Evolutionary conservation across 2,329 filamentous ascomycete genomes (phyloP).

Genomic region (Bimuria novae-zelandiae): DNA sequence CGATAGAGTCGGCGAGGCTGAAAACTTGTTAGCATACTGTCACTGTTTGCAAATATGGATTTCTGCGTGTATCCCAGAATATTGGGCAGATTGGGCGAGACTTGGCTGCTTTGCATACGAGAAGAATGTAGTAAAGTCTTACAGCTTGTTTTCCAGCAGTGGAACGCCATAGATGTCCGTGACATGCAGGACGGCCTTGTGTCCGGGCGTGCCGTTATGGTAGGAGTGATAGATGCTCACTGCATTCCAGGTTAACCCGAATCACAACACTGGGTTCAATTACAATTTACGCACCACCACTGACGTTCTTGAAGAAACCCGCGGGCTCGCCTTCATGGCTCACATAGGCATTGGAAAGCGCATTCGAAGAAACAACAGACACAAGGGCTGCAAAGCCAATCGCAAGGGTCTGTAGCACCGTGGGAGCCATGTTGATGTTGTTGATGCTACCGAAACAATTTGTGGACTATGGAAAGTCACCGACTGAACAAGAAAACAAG

Average conservation of each 20-base stretch:
- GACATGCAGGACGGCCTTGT: conserved; percentile 35
- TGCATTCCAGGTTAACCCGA: conserved; percentile 3
- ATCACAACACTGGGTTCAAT: background rate
- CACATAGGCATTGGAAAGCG: conserved; percentile 1
- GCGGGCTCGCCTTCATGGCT: background rate
- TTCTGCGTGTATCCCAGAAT: too few species aligned
- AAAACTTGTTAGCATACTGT: background rate
- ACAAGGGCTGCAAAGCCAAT: background rate
- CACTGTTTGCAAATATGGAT: background rate
- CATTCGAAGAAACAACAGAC: background rate
- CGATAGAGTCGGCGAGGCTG: conserved; percentile 41
- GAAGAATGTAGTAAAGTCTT: background rate
- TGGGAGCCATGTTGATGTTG: background rate
- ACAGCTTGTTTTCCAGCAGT: conserved; percentile 40
- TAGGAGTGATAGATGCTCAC: conserved; percentile 24
- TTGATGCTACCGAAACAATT: too few species aligned
- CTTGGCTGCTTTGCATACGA: too few species aligned
- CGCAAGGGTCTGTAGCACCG: background rate
- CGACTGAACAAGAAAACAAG: too few species aligned
- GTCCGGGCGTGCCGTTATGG: conserved; percentile 10
- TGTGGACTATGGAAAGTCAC: too few species aligned
- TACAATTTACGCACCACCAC: conserved; percentile 31
- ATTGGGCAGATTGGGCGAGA: too few species aligned
- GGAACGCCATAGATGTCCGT: conserved; percentile 43
- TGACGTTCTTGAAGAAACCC: conserved; percentile 26